Conservation (phyloP, 2,329 filamentous ascomycete species). For the Talaromyces islandicus region DNA sequence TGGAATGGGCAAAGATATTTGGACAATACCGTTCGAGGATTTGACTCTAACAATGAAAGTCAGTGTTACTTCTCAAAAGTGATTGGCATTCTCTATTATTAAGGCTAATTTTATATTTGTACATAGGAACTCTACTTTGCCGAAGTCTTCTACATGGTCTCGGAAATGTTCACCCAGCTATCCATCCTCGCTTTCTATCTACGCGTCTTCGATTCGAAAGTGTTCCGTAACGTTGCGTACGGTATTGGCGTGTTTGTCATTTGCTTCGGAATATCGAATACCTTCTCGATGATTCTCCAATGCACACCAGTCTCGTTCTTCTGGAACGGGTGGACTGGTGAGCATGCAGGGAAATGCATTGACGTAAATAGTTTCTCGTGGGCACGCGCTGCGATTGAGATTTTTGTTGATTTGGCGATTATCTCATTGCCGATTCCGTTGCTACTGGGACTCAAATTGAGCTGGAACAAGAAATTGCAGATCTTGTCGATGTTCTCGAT, state of each 20-base stretch:
- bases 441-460: slow-evolving; percentile 37
- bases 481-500: slow-evolving; percentile 48
- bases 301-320: slow-evolving; percentile 37
- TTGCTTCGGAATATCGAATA: slow-evolving; percentile 39
- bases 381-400: slow-evolving; percentile 49
- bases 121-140: slow-evolving; percentile 19
- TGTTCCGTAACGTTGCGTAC: slow-evolving; percentile 38
- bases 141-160: slow-evolving; percentile 42
- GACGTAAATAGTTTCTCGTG: slow-evolving; percentile 47
- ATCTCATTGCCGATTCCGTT: slow-evolving; percentile 46
- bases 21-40: slow-evolving; percentile 38
- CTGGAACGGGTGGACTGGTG: slow-evolving; percentile 50
- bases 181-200: slow-evolving; percentile 52
- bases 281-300: slow-evolving; percentile 20
- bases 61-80: background rate
- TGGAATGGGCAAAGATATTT: slow-evolving; percentile 42
- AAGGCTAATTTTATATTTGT: background rate
- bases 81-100: background rate
- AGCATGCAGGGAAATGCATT: slow-evolving; percentile 44
- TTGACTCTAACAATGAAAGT: slow-evolving; percentile 26
- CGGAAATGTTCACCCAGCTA: slow-evolving; percentile 45
- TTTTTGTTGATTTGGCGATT: slow-evolving; percentile 49
- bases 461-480: slow-evolving; percentile 46
- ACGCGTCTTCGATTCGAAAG: slow-evolving; percentile 44
- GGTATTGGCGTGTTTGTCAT: slow-evolving; percentile 45